Conservation (phyloP, 371 early-diverging fungal genomes). For the Mortierella sp. region DNA sequence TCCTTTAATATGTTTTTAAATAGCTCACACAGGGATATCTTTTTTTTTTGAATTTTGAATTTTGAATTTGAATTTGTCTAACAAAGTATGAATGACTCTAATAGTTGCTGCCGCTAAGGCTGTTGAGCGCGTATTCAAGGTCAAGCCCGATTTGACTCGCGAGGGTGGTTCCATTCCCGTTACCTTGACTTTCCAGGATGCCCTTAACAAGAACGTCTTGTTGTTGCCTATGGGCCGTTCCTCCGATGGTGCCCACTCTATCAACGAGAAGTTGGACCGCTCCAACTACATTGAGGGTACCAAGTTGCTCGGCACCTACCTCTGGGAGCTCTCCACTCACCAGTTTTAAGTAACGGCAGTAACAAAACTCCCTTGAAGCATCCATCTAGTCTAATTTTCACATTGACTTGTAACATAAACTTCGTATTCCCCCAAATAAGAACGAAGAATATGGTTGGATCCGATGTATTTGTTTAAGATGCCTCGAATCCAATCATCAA, state of each 20-base stretch:
- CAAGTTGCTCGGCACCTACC: conserved; percentile 92
- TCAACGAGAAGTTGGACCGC: conserved; percentile 96
- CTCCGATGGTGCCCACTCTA: conserved; percentile 93
- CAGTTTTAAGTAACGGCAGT: conserved; percentile 6
- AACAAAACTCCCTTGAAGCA: background rate
- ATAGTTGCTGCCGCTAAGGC: conserved; percentile 90
- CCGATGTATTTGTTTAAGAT: no score
- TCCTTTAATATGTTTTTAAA: background rate
- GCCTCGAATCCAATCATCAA: no score
- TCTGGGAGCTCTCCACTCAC: conserved; percentile 82
- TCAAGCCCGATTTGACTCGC: conserved; percentile 95
- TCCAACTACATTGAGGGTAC: conserved; percentile 95
- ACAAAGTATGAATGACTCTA: background rate
- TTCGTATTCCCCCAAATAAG: background rate
- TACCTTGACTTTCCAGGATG: conserved; percentile 96
- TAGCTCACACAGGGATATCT: background rate
- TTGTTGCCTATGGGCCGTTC: conserved; percentile 93
- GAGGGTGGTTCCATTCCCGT: conserved; percentile 99
- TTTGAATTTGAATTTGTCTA: no score
- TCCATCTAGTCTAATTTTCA: background rate
- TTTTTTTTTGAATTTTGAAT: background rate
- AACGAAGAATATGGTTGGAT: background rate
- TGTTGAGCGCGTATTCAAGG: conserved; percentile 88
- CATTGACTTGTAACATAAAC: background rate
- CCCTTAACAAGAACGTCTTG: conserved; percentile 89